Base-by-base conservation (phyloP, 768 basidiomycete species). In the Hemileccinum impolitum region DNA sequence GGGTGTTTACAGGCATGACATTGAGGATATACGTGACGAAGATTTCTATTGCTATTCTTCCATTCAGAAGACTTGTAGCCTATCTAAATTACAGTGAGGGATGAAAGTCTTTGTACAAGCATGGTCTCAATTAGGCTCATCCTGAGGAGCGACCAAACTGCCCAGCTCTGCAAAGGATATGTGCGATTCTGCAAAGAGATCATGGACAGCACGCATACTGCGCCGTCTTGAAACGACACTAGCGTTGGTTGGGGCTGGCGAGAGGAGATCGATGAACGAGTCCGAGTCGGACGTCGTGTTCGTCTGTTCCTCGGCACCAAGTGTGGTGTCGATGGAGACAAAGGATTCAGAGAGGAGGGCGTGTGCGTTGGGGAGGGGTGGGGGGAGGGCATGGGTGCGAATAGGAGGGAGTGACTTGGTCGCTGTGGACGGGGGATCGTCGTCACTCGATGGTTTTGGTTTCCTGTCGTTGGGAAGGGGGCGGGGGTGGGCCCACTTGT, bases 1-100 rank as follows among this genome's bases (percentile, higher is more conserved):
- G 11, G 14, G 39, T 36, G 39, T 47, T 39, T 47, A 30, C 47
- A 85, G 85, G 56, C 84, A 85, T 65, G 64, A 66, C 12, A 67
- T 80, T 31, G 56, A 60, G 32, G 56, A 63, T 15, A 65, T 81
- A 28, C 68, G 74, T 0, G 82, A 84, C 56, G 82, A 84, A 54
- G 82, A 84, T 57, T 65, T 81, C 43, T 75, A 73, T 51, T 67
- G 61, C 30, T 57, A 47, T 40, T 23, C 25, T 6, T 19, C 42
- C 1, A 39, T 59, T 31, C 8, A 17, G 7, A 23, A n/a, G n/a
- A n/a, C n/a, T n/a, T n/a, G n/a, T n/a, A n/a, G n/a, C n/a, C n/a
- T n/a, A n/a, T n/a, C n/a, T n/a, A n/a, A n/a, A n/a, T n/a, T n/a
- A n/a, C n/a, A n/a, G n/a, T n/a, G n/a, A n/a, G n/a, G n/a, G n/a